phyloP scores from a whole-genome alignment of 768 basidiomycete genomes.

The Rhodotorula babjevae region DNA sequence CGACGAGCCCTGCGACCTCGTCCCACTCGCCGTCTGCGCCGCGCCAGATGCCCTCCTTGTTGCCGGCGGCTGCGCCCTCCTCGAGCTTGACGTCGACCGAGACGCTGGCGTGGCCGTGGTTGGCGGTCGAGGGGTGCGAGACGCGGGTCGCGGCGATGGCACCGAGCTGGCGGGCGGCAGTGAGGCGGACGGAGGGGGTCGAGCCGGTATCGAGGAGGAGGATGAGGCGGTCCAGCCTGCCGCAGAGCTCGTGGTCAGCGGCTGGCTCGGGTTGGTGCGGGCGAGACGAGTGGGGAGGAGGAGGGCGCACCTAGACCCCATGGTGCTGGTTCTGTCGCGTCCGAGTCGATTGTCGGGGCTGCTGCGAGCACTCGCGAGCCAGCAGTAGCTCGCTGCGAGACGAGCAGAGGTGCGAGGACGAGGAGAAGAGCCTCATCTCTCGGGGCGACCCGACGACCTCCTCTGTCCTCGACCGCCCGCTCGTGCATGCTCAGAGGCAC shows the following conservation, averaged over 20 bases:
- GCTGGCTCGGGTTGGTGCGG: no score
- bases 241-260: neutral
- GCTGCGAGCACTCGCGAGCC: no score
- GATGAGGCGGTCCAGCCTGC: slow-evolving; percentile 82
- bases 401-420: neutral
- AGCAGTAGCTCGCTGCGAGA: no score
- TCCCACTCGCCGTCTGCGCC: slow-evolving; percentile 63
- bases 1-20: slow-evolving; percentile 83
- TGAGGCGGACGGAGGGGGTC: slow-evolving; percentile 76
- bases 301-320: no score
- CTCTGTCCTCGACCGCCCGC: neutral
- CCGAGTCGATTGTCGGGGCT: no score
- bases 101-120: slow-evolving; percentile 46
- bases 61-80: neutral
- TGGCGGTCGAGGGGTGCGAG: slow-evolving; percentile 47
- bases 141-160: slow-evolving; percentile 83
- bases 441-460: no score
- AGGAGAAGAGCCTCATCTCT: no score
- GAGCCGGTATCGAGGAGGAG: slow-evolving; percentile 92
- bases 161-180: slow-evolving; percentile 94
- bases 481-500: neutral
- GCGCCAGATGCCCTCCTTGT: slow-evolving; percentile 21
- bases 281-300: neutral
- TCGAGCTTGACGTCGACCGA: slow-evolving; percentile 22
- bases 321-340: no score